Base-by-base conservation (phyloP, 768 basidiomycete species). In the Suillus decipiens region DNA sequence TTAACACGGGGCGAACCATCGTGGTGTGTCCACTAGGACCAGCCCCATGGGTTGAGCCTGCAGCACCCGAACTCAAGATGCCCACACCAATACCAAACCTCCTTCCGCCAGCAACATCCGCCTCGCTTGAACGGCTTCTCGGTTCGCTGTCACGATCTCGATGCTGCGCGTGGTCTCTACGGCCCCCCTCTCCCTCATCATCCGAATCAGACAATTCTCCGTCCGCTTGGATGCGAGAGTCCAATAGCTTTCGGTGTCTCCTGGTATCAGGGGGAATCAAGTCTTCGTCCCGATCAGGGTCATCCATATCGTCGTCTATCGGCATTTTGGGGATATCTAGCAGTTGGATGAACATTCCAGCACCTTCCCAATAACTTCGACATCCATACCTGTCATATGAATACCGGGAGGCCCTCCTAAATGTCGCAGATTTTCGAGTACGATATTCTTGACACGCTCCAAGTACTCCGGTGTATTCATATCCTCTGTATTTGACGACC, bases 131-230 rank as follows among this genome's bases (percentile, higher is more conserved):
- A 59, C 71, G 70, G 63, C 77, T 78, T 48, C 77, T 73, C 61
- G 81, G 84, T 55, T 71, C 73, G 43, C 72, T 74, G 56, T 84
- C 85, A 28, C 78, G 79, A 39, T 86, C 82, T 33, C 81, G 80
- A 73, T 90, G 86, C 42, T 79, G 78, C 10, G 83, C 78, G 63
- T 88, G 87, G 68, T 95, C 83, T 63, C 89, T 81, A 61, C 95
- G 84, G 1, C 89, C 92, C 51, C 93, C 95, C 68, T 91, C 90
- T 19, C 94, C 96, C 77, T 99, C 97, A 72, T 99, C 97, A 67
- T 99, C 97, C 1, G 97, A 99, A 74, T 99, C 97, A 8, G 95
- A 97, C 14, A 97, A 82, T 70, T 96, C 93, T 24, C 90, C 91
- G 45, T 96, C 94, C 5, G 84, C 86, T 73, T 95, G 95, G 64